phyloP scores from a whole-genome alignment of 2,329 filamentous ascomycete species.

The Nemania sp. region DNA sequence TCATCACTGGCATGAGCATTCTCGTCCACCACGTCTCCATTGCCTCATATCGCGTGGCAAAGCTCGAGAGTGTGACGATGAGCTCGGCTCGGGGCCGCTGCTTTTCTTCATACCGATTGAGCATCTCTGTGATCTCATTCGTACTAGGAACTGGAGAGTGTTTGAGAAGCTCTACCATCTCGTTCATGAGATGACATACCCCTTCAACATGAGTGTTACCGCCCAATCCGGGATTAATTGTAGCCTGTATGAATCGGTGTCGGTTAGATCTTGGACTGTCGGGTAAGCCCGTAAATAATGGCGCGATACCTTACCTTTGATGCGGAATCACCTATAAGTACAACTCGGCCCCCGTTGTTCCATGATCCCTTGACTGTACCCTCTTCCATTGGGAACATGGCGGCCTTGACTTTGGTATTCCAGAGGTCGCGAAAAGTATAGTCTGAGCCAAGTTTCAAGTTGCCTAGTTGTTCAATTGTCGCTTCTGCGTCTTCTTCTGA shows the following conservation, averaged over 20 bases:
- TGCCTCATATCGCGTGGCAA: constrained; percentile 26
- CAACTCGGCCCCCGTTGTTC: constrained; percentile 28
- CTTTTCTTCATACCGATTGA: constrained; percentile 24
- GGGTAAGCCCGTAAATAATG: not conserved
- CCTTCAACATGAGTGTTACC: constrained; percentile 28
- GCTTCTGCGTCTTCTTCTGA: constrained; percentile 13
- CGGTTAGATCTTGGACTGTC: not conserved
- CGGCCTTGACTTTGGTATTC: constrained; percentile 17
- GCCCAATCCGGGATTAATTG: constrained; percentile 26
- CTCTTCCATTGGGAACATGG: constrained; percentile 30
- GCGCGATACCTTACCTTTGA: constrained; percentile 18
- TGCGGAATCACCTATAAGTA: constrained; percentile 25
- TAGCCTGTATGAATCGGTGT: constrained; percentile 9
- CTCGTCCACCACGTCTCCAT: constrained; percentile 26
- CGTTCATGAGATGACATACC: constrained; percentile 23
- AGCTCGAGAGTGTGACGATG: constrained; percentile 10
- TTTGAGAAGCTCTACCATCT: constrained; percentile 17
- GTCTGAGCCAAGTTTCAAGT: constrained; percentile 3
- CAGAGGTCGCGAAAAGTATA: constrained; percentile 28
- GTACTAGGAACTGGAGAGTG: constrained; percentile 2
- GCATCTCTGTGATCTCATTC: constrained; percentile 17
- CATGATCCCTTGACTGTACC: constrained; percentile 23
- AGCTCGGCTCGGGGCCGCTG: constrained; percentile 23
- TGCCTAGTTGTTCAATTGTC: constrained; percentile 17
- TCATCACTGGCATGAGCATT: not conserved